These are phyloP conservation scores for Epicoccum sorghinum DNA, from an alignment of 2,329 filamentous ascomycete genomes.

Conservation along the genomic window DNA sequence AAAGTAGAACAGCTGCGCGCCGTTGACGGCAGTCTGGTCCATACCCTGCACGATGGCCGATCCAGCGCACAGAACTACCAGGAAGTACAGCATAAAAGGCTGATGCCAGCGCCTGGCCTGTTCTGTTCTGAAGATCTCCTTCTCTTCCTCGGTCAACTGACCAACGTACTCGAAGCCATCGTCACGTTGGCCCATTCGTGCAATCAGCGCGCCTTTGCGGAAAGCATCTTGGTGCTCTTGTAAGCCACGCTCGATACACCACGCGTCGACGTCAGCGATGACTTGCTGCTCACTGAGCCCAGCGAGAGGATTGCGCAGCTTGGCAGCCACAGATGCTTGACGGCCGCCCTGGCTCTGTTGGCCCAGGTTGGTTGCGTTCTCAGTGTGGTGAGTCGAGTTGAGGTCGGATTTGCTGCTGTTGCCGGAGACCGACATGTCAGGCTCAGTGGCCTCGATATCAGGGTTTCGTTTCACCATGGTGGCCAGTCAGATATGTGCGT, in stretches of 20 bases:
- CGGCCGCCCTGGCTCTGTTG: conserved; percentile 1
- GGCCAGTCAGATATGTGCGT: neutral
- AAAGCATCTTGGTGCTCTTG: conserved; percentile 57
- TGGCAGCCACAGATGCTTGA: conserved; percentile 29
- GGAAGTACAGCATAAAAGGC: conserved; percentile 67
- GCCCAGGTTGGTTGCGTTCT: conserved; percentile 21
- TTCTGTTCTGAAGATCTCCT: conserved; percentile 64
- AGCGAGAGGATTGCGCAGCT: conserved; percentile 61
- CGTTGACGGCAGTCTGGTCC: conserved; percentile 45
- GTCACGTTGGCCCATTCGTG: conserved; percentile 54
- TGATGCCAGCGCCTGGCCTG: conserved; percentile 72
- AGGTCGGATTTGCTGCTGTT: conserved; percentile 34
- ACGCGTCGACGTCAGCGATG: conserved; percentile 60
- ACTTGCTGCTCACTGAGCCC: conserved; percentile 60
- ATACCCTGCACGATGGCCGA: conserved; percentile 71
- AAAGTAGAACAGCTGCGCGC: conserved; percentile 41
- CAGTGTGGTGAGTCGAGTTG: conserved; percentile 26
- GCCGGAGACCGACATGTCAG: conserved; percentile 23
- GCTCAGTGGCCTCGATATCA: conserved; percentile 37
- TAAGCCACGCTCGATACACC: conserved; percentile 58
- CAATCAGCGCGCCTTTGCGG: conserved; percentile 59
- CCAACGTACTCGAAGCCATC: conserved; percentile 56
- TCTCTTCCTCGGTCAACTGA: conserved; percentile 62
- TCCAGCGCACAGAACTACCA: conserved; percentile 70
- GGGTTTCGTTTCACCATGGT: conserved; percentile 32